Conservation (phyloP, 75 land plant species). For the Sequoia sempervirens region DNA sequence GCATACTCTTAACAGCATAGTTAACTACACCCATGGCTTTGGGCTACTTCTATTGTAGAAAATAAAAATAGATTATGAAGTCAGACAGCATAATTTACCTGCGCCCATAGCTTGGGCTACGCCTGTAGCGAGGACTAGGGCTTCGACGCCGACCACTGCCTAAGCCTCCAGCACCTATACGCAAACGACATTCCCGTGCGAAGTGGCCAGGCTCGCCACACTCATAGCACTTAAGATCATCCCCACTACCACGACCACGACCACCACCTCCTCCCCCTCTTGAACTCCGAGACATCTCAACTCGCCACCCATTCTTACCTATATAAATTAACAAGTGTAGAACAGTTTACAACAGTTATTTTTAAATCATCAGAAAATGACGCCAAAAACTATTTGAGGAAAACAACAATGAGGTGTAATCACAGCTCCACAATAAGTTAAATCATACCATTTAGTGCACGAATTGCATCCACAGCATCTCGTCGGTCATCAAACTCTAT, state of each 20-base stretch:
- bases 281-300: conserved; percentile 86
- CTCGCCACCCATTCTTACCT: conserved; percentile 99
- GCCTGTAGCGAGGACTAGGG: conserved; percentile 69
- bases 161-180: conserved; percentile 73
- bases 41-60: conserved; percentile 59
- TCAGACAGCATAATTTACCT: conserved; percentile 1
- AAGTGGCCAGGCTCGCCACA: conserved; percentile 99
- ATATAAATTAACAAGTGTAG: neutral
- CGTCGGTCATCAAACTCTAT: conserved; percentile 75
- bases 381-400: neutral
- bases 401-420: neutral
- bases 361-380: neutral
- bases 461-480: conserved; percentile 76
- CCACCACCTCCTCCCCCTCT: conserved; percentile 58
- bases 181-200: conserved; percentile 87
- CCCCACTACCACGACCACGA: conserved; percentile 69
- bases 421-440: neutral
- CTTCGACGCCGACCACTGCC: conserved; percentile 76
- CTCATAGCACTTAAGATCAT: conserved; percentile 92
- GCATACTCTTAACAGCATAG: neutral
- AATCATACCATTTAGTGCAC: conserved; percentile 52
- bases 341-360: neutral
- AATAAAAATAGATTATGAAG: neutral
- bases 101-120: conserved; percentile 81
- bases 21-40: conserved; percentile 33